Conservation (phyloP, 352 stramenopile species). For the Phytophthora sojae region DNA sequence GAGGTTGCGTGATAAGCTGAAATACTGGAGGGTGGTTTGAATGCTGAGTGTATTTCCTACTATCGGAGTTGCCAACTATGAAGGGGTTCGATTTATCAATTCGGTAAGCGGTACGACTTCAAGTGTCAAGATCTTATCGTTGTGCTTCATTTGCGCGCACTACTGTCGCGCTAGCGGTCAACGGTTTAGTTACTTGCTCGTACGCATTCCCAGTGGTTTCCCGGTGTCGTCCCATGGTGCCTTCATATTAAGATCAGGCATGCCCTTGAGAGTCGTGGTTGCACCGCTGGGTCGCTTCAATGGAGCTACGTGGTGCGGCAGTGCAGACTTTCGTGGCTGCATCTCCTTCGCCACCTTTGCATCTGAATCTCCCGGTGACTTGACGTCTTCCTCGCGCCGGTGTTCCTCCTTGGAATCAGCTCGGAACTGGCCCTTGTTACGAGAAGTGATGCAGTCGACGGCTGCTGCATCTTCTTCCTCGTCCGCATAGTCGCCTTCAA, state of each 20-base stretch:
- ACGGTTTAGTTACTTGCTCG: slow-evolving; percentile 39
- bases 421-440: slow-evolving; percentile 27
- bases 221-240: slow-evolving; percentile 84
- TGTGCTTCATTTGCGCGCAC: slow-evolving; percentile 12
- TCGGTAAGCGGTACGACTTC: slow-evolving; percentile 4
- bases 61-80: slow-evolving; percentile 27
- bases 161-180: slow-evolving; percentile 10
- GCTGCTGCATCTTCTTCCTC: slow-evolving; percentile 42
- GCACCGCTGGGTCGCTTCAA: slow-evolving; percentile 61
- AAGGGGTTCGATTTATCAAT: slow-evolving; percentile 11
- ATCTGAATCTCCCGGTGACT: slow-evolving; percentile 46
- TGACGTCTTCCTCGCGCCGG: slow-evolving; percentile 69
- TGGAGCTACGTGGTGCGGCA: slow-evolving; percentile 82
- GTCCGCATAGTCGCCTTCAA: slow-evolving; percentile 71
- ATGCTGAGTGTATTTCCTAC: slow-evolving; percentile 27
- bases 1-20: not conserved
- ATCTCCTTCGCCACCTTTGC: slow-evolving; percentile 58
- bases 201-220: slow-evolving; percentile 67
- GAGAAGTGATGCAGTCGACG: slow-evolving; percentile 39
- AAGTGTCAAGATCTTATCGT: not conserved
- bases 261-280: slow-evolving; percentile 61
- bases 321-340: slow-evolving; percentile 64
- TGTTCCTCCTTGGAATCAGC: slow-evolving; percentile 68
- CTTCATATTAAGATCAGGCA: slow-evolving; percentile 76
- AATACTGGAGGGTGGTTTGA: slow-evolving; percentile 6